phyloP scores from a whole-genome alignment of 768 basidiomycete species.

The Hortiboletus flavorubellus region DNA sequence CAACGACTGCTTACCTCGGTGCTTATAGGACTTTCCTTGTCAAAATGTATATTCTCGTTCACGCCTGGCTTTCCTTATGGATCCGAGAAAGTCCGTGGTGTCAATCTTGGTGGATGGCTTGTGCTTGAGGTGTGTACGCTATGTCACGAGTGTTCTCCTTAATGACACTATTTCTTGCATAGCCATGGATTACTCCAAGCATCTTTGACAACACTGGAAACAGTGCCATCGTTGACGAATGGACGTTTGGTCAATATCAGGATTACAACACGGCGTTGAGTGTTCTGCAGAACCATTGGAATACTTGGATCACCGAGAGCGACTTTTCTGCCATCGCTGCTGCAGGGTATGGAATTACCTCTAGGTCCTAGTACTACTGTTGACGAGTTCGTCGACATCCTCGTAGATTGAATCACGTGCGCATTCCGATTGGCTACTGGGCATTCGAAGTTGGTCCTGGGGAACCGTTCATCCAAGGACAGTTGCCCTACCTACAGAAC shows the following conservation, averaged over 20 bases:
- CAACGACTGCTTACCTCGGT: slow-evolving; percentile 8
- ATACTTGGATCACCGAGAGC: slow-evolving; percentile 78
- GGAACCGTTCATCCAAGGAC: slow-evolving; percentile 78
- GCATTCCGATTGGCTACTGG: slow-evolving; percentile 88
- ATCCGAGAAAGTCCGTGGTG: slow-evolving; percentile 70
- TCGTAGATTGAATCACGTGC: slow-evolving; percentile 75
- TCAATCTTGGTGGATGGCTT: slow-evolving; percentile 75
- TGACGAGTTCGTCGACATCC: slow-evolving; percentile 5
- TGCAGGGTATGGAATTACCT: slow-evolving; percentile 52
- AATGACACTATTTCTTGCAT: slow-evolving; percentile 42
- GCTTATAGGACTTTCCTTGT: slow-evolving; percentile 30
- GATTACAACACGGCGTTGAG: slow-evolving; percentile 43
- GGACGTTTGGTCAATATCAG: slow-evolving; percentile 70
- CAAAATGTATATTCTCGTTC: slow-evolving; percentile 31
- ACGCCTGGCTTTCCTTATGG: slow-evolving; percentile 70
- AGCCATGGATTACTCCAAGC: slow-evolving; percentile 82
- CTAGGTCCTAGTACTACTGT: not conserved
- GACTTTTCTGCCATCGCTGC: slow-evolving; percentile 76
- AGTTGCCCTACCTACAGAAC: slow-evolving; percentile 62
- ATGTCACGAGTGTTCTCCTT: not conserved
- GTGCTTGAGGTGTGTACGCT: slow-evolving; percentile 43
- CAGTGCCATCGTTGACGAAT: slow-evolving; percentile 66
- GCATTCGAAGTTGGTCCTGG: slow-evolving; percentile 77
- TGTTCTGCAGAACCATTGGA: slow-evolving; percentile 67
- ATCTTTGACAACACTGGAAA: slow-evolving; percentile 59